Conservation (phyloP, 257 asterid genomes). For the Rubia yunnanensis region DNA sequence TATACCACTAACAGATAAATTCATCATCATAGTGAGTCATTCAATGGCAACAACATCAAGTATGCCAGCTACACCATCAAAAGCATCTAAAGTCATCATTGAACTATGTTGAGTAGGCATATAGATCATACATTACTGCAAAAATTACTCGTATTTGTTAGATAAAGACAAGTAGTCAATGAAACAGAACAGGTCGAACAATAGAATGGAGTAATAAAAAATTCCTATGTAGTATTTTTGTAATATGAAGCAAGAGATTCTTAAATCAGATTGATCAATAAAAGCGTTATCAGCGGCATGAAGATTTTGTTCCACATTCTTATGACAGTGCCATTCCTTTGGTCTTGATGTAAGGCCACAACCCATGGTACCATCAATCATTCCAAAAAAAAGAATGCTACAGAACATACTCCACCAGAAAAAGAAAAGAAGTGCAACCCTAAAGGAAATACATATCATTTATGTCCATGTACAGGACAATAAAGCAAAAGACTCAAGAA, state of each 20-base stretch:
- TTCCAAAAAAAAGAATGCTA: too few relatives aligned
- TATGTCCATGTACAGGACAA: neutral
- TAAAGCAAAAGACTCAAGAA: neutral
- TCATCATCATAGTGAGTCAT: neutral
- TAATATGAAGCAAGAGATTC: too few relatives aligned
- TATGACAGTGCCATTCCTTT: neutral
- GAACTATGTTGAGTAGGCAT: neutral
- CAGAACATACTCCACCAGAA: neutral
- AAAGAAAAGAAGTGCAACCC: neutral
- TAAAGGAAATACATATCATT: neutral
- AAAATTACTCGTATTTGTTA: neutral
- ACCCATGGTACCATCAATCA: too few relatives aligned
- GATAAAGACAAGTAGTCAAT: too few relatives aligned
- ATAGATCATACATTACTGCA: neutral
- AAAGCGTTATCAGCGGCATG: constrained; percentile 1
- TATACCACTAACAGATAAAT: neutral
- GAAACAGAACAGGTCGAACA: neutral
- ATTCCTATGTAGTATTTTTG: neutral
- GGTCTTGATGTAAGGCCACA: too few relatives aligned
- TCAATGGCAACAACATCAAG: neutral
- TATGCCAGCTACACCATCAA: neutral
- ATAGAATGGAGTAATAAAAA: too few relatives aligned
- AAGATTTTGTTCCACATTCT: neutral
- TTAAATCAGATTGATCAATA: neutral
- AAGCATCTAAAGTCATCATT: neutral